A percentile compares a stretch with the other conserved stretches of the same genome.
Evolutionary conservation across 2,329 filamentous ascomycete genomes (phyloP).

Genomic region (Diaporthe ilicicola): DNA sequence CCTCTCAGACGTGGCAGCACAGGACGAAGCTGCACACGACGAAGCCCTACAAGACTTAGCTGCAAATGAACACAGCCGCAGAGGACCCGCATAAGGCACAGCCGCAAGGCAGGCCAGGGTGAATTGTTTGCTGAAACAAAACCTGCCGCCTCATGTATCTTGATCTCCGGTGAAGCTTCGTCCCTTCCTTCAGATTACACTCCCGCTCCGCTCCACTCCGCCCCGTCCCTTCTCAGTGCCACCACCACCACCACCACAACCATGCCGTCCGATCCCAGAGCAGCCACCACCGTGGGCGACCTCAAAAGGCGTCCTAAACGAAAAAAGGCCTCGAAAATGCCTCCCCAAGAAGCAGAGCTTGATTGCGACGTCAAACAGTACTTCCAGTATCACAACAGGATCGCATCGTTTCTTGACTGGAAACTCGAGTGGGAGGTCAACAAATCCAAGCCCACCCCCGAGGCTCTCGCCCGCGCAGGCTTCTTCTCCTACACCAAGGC

Average conservation of each 20-base stretch:
- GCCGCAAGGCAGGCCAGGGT: too few species aligned
- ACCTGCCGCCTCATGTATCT: not conserved
- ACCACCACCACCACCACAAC: too few species aligned
- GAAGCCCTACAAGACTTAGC: too few species aligned
- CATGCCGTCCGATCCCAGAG: too few species aligned
- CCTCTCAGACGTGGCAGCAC: too few species aligned
- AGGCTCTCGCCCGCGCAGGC: conserved; percentile 20
- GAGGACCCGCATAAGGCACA: too few species aligned
- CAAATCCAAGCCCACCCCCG: conserved; percentile 9
- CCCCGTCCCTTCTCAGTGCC: not conserved
- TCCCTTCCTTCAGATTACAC: not conserved
- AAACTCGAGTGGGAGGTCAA: conserved; percentile 2
- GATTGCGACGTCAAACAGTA: not conserved
- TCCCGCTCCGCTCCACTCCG: too few species aligned
- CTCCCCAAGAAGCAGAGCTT: not conserved
- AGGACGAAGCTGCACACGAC: too few species aligned
- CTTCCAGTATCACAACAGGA: conserved; percentile 28
- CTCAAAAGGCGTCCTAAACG: not conserved
- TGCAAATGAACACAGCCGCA: too few species aligned
- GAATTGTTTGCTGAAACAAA: not conserved
- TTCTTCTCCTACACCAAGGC: not conserved
- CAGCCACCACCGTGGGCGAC: not conserved
- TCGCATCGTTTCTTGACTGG: conserved; percentile 28
- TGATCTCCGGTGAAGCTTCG: not conserved
- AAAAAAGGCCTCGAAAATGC: not conserved